phyloP scores from a whole-genome alignment of 2,329 filamentous ascomycete genomes.

The Phialophora chinensis region DNA sequence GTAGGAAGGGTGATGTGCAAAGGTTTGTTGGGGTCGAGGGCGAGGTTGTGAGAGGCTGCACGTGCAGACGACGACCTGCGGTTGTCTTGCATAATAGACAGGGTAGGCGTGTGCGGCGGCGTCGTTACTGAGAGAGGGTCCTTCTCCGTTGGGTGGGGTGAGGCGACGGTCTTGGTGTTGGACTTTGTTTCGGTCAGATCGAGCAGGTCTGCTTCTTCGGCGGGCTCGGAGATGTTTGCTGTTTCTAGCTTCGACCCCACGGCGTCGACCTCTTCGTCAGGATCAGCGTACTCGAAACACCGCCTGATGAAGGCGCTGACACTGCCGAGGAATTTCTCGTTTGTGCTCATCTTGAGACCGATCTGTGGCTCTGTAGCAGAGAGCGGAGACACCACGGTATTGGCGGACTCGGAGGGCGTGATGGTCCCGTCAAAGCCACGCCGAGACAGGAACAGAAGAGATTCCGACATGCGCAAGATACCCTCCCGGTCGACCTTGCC shows the following conservation, averaged over 20 bases:
- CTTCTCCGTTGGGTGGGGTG: slow-evolving; percentile 32
- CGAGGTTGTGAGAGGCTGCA: slow-evolving; percentile 78
- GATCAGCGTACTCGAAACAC: slow-evolving; percentile 98
- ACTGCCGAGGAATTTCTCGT: slow-evolving; percentile 88
- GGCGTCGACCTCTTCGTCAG: slow-evolving; percentile 74
- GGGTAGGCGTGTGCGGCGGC: slow-evolving; percentile 31
- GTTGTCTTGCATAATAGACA: slow-evolving; percentile 11
- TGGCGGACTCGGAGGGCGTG: slow-evolving; percentile 67
- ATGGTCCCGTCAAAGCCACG: slow-evolving; percentile 80
- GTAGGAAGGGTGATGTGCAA: slow-evolving; percentile 95
- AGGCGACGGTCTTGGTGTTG: slow-evolving; percentile 39
- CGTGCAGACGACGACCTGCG: slow-evolving; percentile 25
- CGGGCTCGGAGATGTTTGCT: slow-evolving; percentile 10
- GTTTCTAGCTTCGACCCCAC: slow-evolving; percentile 59
- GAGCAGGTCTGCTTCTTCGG: slow-evolving; percentile 49
- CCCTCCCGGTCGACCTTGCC: slow-evolving; percentile 94
- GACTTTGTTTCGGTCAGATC: slow-evolving; percentile 47
- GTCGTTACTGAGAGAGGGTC: slow-evolving; percentile 38
- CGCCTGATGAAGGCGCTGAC: slow-evolving; percentile 94
- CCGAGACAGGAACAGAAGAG: slow-evolving; percentile 87
- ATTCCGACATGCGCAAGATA: slow-evolving; percentile 92
- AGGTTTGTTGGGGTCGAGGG: slow-evolving; percentile 89
- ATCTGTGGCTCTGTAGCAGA: slow-evolving; percentile 36
- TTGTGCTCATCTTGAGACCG: slow-evolving; percentile 62
- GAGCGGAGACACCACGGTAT: slow-evolving; percentile 50